These are phyloP conservation scores for Chalciporus pseudorubinellus DNA, from an alignment of 768 basidiomycete genomes.

Conservation along the genomic window DNA sequence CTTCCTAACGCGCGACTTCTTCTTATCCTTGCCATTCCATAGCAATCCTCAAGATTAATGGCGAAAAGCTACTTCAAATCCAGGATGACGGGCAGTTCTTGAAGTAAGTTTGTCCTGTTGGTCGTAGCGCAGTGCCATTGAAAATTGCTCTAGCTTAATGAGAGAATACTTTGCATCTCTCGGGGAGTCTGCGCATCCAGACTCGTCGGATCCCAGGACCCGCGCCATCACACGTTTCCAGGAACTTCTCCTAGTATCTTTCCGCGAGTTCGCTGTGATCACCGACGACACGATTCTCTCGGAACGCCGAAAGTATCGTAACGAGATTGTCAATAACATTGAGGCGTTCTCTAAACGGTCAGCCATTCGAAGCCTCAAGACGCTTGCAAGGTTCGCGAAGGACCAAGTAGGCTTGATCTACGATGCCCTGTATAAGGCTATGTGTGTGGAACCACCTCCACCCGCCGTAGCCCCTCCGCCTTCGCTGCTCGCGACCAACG, in stretches of 20 bases:
- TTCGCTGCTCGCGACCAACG: constrained; percentile 53
- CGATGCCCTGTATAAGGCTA: constrained; percentile 84
- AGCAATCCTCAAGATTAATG: constrained; percentile 98
- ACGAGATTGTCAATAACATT: constrained; percentile 88
- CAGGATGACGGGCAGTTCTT: constrained; percentile 98
- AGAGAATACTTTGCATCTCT: constrained; percentile 92
- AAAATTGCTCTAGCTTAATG: constrained; percentile 66
- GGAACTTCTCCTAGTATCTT: constrained; percentile 92
- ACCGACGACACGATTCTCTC: constrained; percentile 89
- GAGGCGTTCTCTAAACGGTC: constrained; percentile 93
- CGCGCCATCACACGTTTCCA: constrained; percentile 97
- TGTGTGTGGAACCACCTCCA: constrained; percentile 73
- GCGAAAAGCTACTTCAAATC: constrained; percentile 84
- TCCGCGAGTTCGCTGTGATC: constrained; percentile 95
- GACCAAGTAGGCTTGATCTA: constrained; percentile 90
- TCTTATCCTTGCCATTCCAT: constrained; percentile 9
- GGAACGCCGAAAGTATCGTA: constrained; percentile 82
- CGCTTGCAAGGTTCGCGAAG: constrained; percentile 77
- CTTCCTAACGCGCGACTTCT: neutral
- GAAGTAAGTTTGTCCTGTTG: constrained; percentile 52
- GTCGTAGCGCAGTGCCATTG: neutral
- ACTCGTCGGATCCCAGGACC: constrained; percentile 81
- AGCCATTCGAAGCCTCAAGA: constrained; percentile 82
- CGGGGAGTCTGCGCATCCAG: constrained; percentile 90
- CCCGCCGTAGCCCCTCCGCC: constrained; percentile 48